Evolutionary conservation across 2,329 filamentous ascomycete species (phyloP).

Genomic region (Phyllosticta citribraziliensis): DNA sequence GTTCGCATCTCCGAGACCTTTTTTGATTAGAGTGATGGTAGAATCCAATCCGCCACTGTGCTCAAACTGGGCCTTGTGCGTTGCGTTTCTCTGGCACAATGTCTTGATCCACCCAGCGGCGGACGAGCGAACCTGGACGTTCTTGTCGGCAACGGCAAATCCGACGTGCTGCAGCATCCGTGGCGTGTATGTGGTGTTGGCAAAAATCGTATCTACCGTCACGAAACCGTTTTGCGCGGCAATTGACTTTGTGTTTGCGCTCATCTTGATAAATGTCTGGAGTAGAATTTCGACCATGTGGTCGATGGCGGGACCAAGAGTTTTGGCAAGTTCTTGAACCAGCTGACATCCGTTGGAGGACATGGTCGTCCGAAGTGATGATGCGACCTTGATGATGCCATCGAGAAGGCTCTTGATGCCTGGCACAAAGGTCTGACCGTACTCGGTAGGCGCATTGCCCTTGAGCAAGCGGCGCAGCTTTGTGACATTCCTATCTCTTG

Average conservation of each 20-base stretch:
- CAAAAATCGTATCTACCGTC: constrained; percentile 72
- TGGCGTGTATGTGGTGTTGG: constrained; percentile 66
- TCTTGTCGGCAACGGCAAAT: constrained; percentile 81
- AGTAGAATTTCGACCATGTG: constrained; percentile 83
- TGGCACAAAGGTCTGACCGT: constrained; percentile 57
- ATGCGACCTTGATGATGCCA: constrained; percentile 77
- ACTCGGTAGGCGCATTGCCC: constrained; percentile 75
- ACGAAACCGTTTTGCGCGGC: constrained; percentile 71
- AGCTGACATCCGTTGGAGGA: constrained; percentile 77
- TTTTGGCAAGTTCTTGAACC: constrained; percentile 73
- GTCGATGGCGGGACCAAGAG: constrained; percentile 69
- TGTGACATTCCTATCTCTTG: constrained; percentile 69
- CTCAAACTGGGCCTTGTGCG: constrained; percentile 74
- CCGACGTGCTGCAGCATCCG: constrained; percentile 81
- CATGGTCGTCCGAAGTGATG: constrained; percentile 78
- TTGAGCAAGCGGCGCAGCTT: constrained; percentile 70
- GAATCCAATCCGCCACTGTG: constrained; percentile 73
- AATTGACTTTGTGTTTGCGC: constrained; percentile 86
- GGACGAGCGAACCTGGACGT: constrained; percentile 73
- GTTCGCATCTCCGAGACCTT: constrained; percentile 80
- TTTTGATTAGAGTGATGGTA: constrained; percentile 81
- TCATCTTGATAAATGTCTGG: constrained; percentile 82
- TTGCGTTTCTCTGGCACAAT: constrained; percentile 63
- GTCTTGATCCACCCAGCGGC: constrained; percentile 77
- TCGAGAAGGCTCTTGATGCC: constrained; percentile 69